These are phyloP conservation scores for Pythium sp. DNA, from an alignment of 352 stramenopile genomes.

Conservation along the genomic window DNA sequence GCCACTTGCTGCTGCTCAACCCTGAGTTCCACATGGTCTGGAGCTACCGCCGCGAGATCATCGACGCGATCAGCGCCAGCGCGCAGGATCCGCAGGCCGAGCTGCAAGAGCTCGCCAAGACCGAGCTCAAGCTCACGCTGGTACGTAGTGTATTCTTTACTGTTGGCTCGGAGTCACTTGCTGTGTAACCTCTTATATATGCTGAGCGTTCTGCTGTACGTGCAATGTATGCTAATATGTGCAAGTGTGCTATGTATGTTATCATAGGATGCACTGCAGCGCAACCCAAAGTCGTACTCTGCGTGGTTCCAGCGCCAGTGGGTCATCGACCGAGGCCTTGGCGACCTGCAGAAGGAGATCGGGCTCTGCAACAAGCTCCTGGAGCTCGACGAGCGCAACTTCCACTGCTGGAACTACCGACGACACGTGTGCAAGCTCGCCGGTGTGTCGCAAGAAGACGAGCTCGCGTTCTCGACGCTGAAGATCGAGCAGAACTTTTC, in stretches of 20 bases:
- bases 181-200: neutral
- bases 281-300: constrained; percentile 97
- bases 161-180: neutral
- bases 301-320: constrained; percentile 90
- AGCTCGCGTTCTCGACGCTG: constrained; percentile 93
- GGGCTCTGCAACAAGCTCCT: constrained; percentile 70
- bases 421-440: constrained; percentile 65
- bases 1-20: constrained; percentile 94
- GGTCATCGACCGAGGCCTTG: constrained; percentile 71
- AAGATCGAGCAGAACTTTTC: constrained; percentile 98
- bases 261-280: constrained; percentile 87
- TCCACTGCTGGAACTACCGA: constrained; percentile 99
- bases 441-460: constrained; percentile 49
- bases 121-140: constrained; percentile 87
- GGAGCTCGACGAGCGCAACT: constrained; percentile 97
- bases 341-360: constrained; percentile 72
- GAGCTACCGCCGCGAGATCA: constrained; percentile 94
- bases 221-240: neutral
- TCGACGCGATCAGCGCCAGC: constrained; percentile 49
- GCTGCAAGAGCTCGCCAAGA: constrained; percentile 61
- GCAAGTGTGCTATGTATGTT: constrained; percentile 6
- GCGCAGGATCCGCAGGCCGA: constrained; percentile 23
- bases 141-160: constrained; percentile 17
- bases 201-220: too few relatives aligned
- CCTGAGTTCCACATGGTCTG: constrained; percentile 97